phyloP scores from a whole-genome alignment of 306 rosid species.

The Comarum palustre region DNA sequence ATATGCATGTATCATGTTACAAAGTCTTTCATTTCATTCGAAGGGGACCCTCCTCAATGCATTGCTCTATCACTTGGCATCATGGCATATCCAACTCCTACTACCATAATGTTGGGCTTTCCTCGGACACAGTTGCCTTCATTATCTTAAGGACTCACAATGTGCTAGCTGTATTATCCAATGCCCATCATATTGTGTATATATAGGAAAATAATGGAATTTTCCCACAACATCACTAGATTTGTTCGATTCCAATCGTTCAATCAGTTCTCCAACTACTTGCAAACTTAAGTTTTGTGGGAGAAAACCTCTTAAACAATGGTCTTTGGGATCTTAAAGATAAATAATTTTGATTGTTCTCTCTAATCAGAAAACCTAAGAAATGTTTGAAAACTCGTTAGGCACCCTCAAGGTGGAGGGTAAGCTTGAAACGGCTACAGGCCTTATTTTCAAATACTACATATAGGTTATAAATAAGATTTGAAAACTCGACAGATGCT shows the following conservation, averaged over 20 bases:
- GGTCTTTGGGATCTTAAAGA: background rate
- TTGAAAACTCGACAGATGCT: too few species aligned
- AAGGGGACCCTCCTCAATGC: slow-evolving; percentile 1
- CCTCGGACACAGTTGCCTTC: slow-evolving; percentile 33
- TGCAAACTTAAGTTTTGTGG: too few species aligned
- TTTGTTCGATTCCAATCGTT: too few species aligned
- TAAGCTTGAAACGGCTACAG: too few species aligned
- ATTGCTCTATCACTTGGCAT: slow-evolving; percentile 21
- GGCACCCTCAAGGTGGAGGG: too few species aligned
- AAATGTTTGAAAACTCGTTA: too few species aligned
- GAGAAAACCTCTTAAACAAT: background rate
- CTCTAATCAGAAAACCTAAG: background rate
- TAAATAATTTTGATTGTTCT: background rate
- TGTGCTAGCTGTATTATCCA: background rate
- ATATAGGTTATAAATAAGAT: too few species aligned
- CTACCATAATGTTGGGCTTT: slow-evolving; percentile 36
- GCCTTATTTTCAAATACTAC: too few species aligned
- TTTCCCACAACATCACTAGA: too few species aligned
- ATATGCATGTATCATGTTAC: slow-evolving; percentile 1
- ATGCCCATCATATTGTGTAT: background rate
- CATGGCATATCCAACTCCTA: slow-evolving; percentile 29
- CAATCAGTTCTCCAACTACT: too few species aligned
- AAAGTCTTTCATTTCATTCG: background rate
- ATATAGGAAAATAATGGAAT: too few species aligned
- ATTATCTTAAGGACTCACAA: slow-evolving; percentile 1